Base-by-base conservation (phyloP, 1,284 basidiomycete species). In the Lignosus rhinocerotis region DNA sequence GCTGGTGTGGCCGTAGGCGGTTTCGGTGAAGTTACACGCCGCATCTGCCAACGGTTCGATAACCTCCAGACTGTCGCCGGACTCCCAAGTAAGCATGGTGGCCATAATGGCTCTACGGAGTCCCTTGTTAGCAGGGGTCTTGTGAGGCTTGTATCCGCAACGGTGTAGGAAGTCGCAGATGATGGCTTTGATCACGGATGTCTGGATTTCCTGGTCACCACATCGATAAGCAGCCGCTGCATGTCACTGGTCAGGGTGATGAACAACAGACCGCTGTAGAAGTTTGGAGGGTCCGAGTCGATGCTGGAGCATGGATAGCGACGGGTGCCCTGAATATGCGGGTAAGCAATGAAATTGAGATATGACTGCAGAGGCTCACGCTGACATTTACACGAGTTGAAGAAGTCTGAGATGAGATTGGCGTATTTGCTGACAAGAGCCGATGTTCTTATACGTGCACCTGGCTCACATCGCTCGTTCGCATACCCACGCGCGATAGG, bases 101-200 rank as follows among this genome's bases (percentile, higher is more conserved):
- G 32, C 33, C 2, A 46, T 11, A 2, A 60, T 41, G 32, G 36
- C 39, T 14, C 16, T 7, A 9, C 58, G 53, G 16, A 60, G 54
- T 25, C 41, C 32, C 7, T 25, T 33, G 42, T 56, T 48, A 7
- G 30, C 41, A 1, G 51, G 47, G 17, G 43, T 53, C 11, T 32
- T 14, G 19, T 42, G 53, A 19, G 50, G 48, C 1, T 21, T 14
- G 9, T 60, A 60, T 11, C 10, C 34, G 46, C 51, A 50, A 5
- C 49, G 39, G 11, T 41, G 9, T 7, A 60, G 43, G 59, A 60
- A 49, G 42, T 46, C 48, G 55, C 38, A 11, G 7, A 60, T 45
- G 43, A 43, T 45, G 31, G 50, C 48, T 34, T 42, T 48, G 9
- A 30, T 51, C 11, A n/a, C 11, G 36, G 36, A 25, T 25, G 25